Conservation (phyloP, 345 rosid genomes). For the Moricandia moricandioides region DNA sequence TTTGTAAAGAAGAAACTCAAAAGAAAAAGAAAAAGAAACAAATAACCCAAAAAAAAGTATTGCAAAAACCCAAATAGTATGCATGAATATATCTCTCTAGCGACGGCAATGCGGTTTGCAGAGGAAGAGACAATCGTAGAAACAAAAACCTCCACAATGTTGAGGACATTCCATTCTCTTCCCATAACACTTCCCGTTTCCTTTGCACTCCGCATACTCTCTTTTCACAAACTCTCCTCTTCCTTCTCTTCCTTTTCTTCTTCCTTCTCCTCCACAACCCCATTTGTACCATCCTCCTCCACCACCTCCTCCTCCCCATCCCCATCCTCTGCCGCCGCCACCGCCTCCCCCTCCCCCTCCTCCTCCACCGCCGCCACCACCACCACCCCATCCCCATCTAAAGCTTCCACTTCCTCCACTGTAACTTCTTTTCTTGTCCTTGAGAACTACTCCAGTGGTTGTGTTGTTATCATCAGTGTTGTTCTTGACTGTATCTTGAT, state of each 20-base stretch:
- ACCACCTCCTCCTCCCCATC: constrained; percentile 44
- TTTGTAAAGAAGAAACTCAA: background rate
- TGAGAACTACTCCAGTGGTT: constrained; percentile 21
- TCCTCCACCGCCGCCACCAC: constrained; percentile 1
- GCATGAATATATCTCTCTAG: background rate
- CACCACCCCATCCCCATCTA: constrained; percentile 46
- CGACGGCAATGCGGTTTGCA: constrained; percentile 71
- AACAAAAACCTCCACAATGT: constrained; percentile 68
- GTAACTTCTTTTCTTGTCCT: constrained; percentile 28
- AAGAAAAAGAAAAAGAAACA: background rate
- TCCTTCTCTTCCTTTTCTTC: constrained; percentile 24
- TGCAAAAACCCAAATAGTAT: background rate
- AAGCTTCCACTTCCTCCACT: constrained; percentile 43
- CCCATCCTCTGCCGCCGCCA: background rate
- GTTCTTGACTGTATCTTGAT: constrained; percentile 20
- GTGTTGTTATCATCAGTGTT: background rate
- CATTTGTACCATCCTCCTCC: constrained; percentile 60
- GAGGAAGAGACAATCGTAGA: constrained; percentile 58
- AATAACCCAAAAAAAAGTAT: background rate
- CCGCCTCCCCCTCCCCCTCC: background rate
- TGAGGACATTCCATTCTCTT: constrained; percentile 62
- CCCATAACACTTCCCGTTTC: constrained; percentile 51
- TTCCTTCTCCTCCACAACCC: constrained; percentile 43
- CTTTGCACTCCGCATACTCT: constrained; percentile 58
- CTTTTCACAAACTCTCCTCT: constrained; percentile 44